Conservation (phyloP, 2,329 filamentous ascomycete species). For the Penicillium expansum region DNA sequence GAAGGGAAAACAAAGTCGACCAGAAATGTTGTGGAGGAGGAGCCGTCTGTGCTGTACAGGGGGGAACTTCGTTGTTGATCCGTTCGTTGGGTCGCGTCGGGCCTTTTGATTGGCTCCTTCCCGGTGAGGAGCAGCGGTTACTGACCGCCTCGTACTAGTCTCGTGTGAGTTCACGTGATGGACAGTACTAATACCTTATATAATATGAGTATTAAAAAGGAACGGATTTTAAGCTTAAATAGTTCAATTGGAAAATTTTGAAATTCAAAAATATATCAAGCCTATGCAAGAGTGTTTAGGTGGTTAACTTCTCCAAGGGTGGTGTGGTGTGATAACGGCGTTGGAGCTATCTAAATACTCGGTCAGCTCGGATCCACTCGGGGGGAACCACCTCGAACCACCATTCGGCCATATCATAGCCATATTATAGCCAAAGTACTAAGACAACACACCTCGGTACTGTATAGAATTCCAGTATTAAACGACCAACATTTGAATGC, state of each 20-base stretch:
- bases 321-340: background rate
- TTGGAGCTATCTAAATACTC: conserved; percentile 4
- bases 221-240: background rate
- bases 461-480: background rate
- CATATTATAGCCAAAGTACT: background rate
- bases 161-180: conserved; percentile 11
- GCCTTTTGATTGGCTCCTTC: conserved; percentile 28
- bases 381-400: conserved; percentile 4
- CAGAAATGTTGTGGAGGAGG: conserved; percentile 49
- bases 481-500: background rate
- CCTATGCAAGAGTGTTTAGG: background rate
- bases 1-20: conserved; percentile 29
- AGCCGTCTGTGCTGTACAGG: conserved; percentile 43
- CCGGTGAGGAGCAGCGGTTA: conserved; percentile 9
- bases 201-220: background rate
- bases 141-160: conserved; percentile 25
- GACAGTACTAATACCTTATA: background rate
- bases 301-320: background rate
- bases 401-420: conserved; percentile 3
- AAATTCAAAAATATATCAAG: too few relatives aligned
- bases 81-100: conserved; percentile 39
- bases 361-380: conserved; percentile 8
- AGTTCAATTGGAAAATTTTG: background rate
- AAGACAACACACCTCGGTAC: background rate
- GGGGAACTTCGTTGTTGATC: conserved; percentile 35